Conservation (phyloP, 2,329 filamentous ascomycete species). For the Pseudopyrenochaeta lycopersici region DNA sequence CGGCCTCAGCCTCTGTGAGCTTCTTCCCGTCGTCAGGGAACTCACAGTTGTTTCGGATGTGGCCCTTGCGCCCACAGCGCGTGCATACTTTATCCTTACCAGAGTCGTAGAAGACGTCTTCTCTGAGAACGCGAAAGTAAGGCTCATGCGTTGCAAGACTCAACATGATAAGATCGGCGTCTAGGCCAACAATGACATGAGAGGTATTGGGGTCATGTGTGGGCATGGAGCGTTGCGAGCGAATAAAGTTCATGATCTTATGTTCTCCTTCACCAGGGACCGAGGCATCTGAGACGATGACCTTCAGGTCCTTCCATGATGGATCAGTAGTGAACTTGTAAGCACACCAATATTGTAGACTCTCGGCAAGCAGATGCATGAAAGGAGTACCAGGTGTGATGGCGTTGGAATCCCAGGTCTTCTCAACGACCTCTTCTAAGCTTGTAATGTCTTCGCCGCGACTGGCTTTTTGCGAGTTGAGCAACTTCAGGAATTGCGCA, state of each 20-base stretch:
- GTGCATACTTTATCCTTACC: slow-evolving; percentile 84
- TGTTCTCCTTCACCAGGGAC: slow-evolving; percentile 98
- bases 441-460: slow-evolving; percentile 63
- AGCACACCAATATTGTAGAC: slow-evolving; percentile 93
- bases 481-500: slow-evolving; percentile 82
- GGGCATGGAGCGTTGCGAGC: slow-evolving; percentile 88
- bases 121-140: slow-evolving; percentile 92
- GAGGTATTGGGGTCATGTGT: slow-evolving; percentile 96
- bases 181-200: slow-evolving; percentile 97
- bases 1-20: slow-evolving; percentile 81
- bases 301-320: slow-evolving; percentile 88
- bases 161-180: slow-evolving; percentile 98
- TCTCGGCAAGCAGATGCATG: slow-evolving; percentile 93
- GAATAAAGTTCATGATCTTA: slow-evolving; percentile 98
- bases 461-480: slow-evolving; percentile 75
- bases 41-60: slow-evolving; percentile 82
- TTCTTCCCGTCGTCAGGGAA: slow-evolving; percentile 63
- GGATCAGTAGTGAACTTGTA: slow-evolving; percentile 98
- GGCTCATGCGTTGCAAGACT: slow-evolving; percentile 97
- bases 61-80: slow-evolving; percentile 90
- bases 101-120: slow-evolving; percentile 95
- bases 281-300: slow-evolving; percentile 98
- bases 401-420: slow-evolving; percentile 88
- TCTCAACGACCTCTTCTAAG: slow-evolving; percentile 74
- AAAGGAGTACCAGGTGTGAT: slow-evolving; percentile 98